phyloP scores from a whole-genome alignment of 176 grass and related monocot genomes.

The Triticum dicoccoides region DNA sequence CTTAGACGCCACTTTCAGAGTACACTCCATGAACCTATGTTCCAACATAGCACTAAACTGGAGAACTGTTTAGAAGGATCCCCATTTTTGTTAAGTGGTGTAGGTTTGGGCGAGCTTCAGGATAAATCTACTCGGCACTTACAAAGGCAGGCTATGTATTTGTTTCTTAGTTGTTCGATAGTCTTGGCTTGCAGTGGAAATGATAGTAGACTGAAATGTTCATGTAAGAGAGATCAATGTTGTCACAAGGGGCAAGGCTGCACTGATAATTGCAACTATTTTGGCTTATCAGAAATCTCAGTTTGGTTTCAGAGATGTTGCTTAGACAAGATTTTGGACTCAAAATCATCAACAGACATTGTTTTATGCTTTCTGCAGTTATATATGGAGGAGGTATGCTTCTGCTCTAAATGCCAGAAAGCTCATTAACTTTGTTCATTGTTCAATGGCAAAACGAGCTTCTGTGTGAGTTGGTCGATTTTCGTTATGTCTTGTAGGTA shows the following conservation, averaged over 20 bases:
- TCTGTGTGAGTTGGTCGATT: neutral
- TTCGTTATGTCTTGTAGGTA: neutral
- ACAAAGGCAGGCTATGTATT: slow-evolving; percentile 59
- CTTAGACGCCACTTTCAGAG: slow-evolving; percentile 60
- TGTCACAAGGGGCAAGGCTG: slow-evolving; percentile 37
- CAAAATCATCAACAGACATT: slow-evolving; percentile 53
- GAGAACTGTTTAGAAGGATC: slow-evolving; percentile 63
- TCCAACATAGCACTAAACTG: slow-evolving; percentile 32
- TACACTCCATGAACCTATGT: slow-evolving; percentile 52
- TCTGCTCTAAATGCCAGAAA: slow-evolving; percentile 9
- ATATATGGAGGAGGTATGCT: slow-evolving; percentile 81
- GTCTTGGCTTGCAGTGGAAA: slow-evolving; percentile 44
- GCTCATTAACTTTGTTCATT: neutral
- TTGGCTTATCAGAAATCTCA: slow-evolving; percentile 66
- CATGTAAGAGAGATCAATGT: slow-evolving; percentile 35
- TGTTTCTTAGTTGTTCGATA: slow-evolving; percentile 74
- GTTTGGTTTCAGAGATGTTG: slow-evolving; percentile 71
- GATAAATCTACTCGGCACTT: slow-evolving; percentile 58
- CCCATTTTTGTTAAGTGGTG: slow-evolving; percentile 52
- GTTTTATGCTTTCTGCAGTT: slow-evolving; percentile 76
- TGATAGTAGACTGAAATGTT: slow-evolving; percentile 37
- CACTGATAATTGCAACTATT: slow-evolving; percentile 39
- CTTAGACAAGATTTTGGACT: slow-evolving; percentile 39
- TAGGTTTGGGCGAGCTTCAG: slow-evolving; percentile 31
- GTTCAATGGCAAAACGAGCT: neutral